Base-by-base conservation (phyloP, 2,329 filamentous ascomycete species). In the Monosporascus sp. region DNA sequence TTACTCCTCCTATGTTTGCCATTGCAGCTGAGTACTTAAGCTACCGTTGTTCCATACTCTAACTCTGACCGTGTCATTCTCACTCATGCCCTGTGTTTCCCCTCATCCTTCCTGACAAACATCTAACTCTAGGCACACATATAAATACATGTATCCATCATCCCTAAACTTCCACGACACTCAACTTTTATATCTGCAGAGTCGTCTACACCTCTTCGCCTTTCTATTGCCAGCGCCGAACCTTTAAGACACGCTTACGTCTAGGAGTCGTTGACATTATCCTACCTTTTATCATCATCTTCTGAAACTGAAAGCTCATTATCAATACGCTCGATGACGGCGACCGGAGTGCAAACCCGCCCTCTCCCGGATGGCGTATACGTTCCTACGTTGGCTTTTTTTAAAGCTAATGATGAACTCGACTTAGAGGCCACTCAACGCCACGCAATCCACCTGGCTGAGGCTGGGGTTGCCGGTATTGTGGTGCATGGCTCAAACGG, bases 401-500 rank as follows among this genome's bases (percentile, higher is more conserved):
- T 85, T 71, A 69, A 78, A 24, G 62, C 72, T 0, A 73, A 76
- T 37, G 82, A 85, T 64, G 76, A 78, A 5, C 68, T 85, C 48
- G 82, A 86, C 60, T 52, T 80, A n/a, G 69, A 73, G 20, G 75
- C 78, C 5, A 79, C 77, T 27, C 70, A 72, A 50, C 71, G 71
- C 22, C 77, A 80, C 55, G 83, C 83, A 27, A 72, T 81, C 22
- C 80, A 83, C 49, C 78, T 90, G 3, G 84, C 82, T 46, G 69
- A 79, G 52, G 78, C 84, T 22, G 86, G 85, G 37, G 78, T 90
- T 43, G 78, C 84, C 19, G 86, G 86, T 44, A 74, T 90, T 50
- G 82, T 88, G 20, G 84, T 83, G 3, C 86, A 88, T 67, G 86
- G 86, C 40, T 87, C 84, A 62, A 90, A 90, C 65, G 87, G 86